Base-by-base conservation (phyloP, 306 rosid species). In the Fragaria nilgerrensis region DNA sequence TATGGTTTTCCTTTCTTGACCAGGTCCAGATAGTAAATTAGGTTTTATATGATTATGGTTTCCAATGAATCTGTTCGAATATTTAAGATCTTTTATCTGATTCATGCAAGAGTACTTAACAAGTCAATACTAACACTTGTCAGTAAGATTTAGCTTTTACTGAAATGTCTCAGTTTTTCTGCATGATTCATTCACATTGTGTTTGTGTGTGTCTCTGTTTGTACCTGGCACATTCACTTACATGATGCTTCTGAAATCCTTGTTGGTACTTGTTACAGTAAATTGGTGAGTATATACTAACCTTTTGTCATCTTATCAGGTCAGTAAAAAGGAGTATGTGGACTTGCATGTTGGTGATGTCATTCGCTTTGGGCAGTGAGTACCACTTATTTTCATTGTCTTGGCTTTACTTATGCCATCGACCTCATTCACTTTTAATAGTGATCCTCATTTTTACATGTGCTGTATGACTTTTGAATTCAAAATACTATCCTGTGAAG, bases 301-400 rank as follows among this genome's bases (percentile, higher is more conserved):
- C 62, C 73, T 39, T 25, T 72, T 77, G 45, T 59, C 63, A 69
- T 84, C 68, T 55, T 68, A 64, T 67, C 86, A 95, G 98, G 95
- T 90, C 86, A 86, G 86, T 82, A 86, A 88, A 76, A 88, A 82
- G 80, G 75, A 81, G 68, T 95, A 92, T 25, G 77, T 88, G 72
- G 96, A 92, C 79, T 87, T 94, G 82, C 87, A 68, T 70, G 97
- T 95, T 77, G 98, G 98, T 81, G 98, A 92, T 86, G 98, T 90
- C 87, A 85, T 95, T 84, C 93, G 93, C 63, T 95, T 95, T 85
- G 98, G 98, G 80, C 86, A 84, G 97, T 95, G 82, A 50, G 96
- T 87, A 74, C 82, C 74, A 79, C 72, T 53, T 72, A 7, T 75
- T 52, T 77, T 53, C 34, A 53, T 29, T 67, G 67, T 66, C 12